Evolutionary conservation across 495 filamentous ascomycete genomes (phyloP).

Genomic region (Tuber microsphaerosporum): DNA sequence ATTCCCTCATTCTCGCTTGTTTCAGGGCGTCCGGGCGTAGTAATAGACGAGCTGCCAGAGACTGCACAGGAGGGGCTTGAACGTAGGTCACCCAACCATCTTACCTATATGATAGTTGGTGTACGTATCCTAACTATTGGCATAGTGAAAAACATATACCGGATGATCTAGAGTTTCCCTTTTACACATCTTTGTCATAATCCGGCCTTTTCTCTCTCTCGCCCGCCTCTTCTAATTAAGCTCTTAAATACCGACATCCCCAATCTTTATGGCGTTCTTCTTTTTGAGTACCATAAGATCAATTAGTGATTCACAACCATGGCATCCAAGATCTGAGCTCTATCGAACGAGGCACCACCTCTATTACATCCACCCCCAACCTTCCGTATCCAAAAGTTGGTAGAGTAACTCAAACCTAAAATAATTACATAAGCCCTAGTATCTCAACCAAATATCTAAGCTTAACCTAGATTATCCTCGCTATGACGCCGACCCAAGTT

Average conservation of each 20-base stretch:
- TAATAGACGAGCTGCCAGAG: slow-evolving; percentile 80
- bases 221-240: not conserved
- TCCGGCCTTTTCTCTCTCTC: not conserved
- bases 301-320: not conserved
- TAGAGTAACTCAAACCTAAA: not conserved
- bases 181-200: not conserved
- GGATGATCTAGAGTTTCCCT: slow-evolving; percentile 28
- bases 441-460: not conserved
- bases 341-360: not conserved
- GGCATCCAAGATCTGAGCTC: not conserved
- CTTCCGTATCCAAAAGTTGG: not conserved
- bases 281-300: not conserved
- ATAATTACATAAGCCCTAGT: not conserved
- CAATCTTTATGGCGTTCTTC: not conserved
- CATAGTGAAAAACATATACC: slow-evolving; percentile 38
- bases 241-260: not conserved
- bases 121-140: not conserved
- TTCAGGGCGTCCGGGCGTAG: slow-evolving; percentile 68
- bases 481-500: slow-evolving; percentile 75
- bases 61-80: slow-evolving; percentile 59
- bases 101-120: slow-evolving; percentile 47
- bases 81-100: slow-evolving; percentile 42
- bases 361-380: not conserved
- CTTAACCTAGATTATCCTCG: slow-evolving; percentile 50
- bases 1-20: slow-evolving; percentile 84